Evolutionary conservation across 768 basidiomycete genomes (phyloP).

Genomic region (Boletus sp.): DNA sequence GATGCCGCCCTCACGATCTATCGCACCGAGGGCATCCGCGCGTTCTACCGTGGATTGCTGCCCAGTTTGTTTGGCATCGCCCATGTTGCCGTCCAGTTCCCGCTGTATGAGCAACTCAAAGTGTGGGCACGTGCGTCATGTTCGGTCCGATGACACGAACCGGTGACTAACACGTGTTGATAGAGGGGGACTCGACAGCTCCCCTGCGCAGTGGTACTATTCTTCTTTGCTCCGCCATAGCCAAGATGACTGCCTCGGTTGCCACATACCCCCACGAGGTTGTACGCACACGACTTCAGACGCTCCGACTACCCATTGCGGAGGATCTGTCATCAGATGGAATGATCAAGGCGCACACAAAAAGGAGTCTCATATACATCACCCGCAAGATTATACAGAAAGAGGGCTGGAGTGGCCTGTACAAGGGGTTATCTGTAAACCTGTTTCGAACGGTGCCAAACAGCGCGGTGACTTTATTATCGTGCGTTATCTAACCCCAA

Average conservation of each 20-base stretch:
- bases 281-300: constrained; percentile 95
- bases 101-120: constrained; percentile 93
- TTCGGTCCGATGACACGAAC: constrained; percentile 2
- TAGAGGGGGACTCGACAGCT: constrained; percentile 30
- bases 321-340: constrained; percentile 58
- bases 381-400: constrained; percentile 67
- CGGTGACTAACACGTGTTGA: not conserved
- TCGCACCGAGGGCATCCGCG: constrained; percentile 76
- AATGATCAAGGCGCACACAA: constrained; percentile 52
- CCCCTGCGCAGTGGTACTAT: constrained; percentile 49
- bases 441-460: constrained; percentile 93
- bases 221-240: constrained; percentile 84
- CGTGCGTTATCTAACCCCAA: constrained; percentile 20
- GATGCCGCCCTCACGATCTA: constrained; percentile 92
- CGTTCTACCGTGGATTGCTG: constrained; percentile 92
- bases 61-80: constrained; percentile 91
- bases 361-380: constrained; percentile 70
- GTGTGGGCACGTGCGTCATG: constrained; percentile 69
- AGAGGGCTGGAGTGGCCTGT: constrained; percentile 88
- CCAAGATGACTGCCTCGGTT: constrained; percentile 95
- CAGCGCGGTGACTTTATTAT: constrained; percentile 90
- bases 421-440: constrained; percentile 93
- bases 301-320: constrained; percentile 64
- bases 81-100: constrained; percentile 97
- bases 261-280: constrained; percentile 99